Evolutionary conservation across 495 filamentous ascomycete species (phyloP).

Genomic region (Penicillium robsamsonii): DNA sequence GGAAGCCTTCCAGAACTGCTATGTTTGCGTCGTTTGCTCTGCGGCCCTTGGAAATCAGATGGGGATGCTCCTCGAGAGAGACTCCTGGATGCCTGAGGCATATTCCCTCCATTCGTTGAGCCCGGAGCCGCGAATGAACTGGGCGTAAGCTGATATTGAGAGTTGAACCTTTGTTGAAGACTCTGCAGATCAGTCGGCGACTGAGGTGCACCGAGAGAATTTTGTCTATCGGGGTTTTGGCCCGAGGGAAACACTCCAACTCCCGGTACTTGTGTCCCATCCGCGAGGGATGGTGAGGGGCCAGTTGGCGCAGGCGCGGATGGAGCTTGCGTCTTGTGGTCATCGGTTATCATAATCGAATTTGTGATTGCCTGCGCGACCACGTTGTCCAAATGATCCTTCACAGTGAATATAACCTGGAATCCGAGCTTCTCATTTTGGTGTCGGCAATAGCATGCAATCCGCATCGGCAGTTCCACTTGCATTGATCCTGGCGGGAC

Average conservation of each 20-base stretch:
- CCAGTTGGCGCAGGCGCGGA: slow-evolving; percentile 35
- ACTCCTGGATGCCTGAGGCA: slow-evolving; percentile 58
- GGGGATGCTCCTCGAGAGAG: slow-evolving; percentile 74
- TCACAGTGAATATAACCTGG: slow-evolving; percentile 90
- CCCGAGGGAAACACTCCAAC: slow-evolving; percentile 46
- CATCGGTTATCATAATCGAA: slow-evolving; percentile 93
- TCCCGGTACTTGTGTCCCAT: slow-evolving; percentile 45
- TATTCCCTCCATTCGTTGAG: slow-evolving; percentile 37
- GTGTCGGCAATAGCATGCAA: slow-evolving; percentile 94
- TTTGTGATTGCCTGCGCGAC: slow-evolving; percentile 81
- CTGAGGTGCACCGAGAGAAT: slow-evolving; percentile 25
- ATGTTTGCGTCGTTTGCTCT: slow-evolving; percentile 71
- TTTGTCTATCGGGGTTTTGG: slow-evolving; percentile 28
- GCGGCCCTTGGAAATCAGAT: slow-evolving; percentile 55
- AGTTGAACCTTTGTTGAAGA: slow-evolving; percentile 49
- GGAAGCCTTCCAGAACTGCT: slow-evolving; percentile 67
- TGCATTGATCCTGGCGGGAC: slow-evolving; percentile 64
- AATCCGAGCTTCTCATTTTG: slow-evolving; percentile 90
- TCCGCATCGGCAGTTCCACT: slow-evolving; percentile 87
- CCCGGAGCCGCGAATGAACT: slow-evolving; percentile 39
- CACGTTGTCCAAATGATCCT: slow-evolving; percentile 68
- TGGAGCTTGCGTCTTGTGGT: slow-evolving; percentile 80
- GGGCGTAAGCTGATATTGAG: slow-evolving; percentile 41
- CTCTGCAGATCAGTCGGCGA: slow-evolving; percentile 55
- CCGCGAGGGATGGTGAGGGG: slow-evolving; percentile 39